A percentile compares a stretch with the other conserved stretches of the same genome.
phyloP scores from a whole-genome alignment of 768 basidiomycete genomes.

The button mushroom (Agaricus bisporus) region DNA sequence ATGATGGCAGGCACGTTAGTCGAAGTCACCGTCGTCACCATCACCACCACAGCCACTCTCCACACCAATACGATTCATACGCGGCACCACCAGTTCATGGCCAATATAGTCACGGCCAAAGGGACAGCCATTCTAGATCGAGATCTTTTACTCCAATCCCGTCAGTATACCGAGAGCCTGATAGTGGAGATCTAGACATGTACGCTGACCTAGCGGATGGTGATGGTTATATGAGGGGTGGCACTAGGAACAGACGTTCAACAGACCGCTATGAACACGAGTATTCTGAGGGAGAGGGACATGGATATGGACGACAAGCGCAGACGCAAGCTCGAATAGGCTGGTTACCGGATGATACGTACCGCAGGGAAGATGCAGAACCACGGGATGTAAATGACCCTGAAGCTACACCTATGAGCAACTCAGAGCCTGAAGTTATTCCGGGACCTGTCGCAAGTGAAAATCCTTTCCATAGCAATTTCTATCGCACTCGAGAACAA shows the following conservation, averaged over 20 bases:
- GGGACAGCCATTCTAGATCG: slow-evolving; percentile 12
- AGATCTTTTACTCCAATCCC: slow-evolving; percentile 28
- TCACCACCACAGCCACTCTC: neutral
- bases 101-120: neutral
- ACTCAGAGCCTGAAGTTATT: slow-evolving; percentile 3
- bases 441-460: slow-evolving; percentile 1
- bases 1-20: neutral
- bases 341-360: neutral
- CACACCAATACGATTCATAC: slow-evolving; percentile 6
- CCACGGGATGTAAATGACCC: neutral
- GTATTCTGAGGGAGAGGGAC: neutral
- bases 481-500: slow-evolving; percentile 1
- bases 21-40: slow-evolving; percentile 4
- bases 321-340: slow-evolving; percentile 1
- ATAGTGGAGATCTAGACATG: slow-evolving; percentile 7
- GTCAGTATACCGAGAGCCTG: slow-evolving; percentile 26
- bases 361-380: neutral
- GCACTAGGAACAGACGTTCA: slow-evolving; percentile 4
- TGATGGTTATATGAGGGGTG: neutral
- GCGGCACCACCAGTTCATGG: neutral
- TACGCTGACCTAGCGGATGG: neutral
- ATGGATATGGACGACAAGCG: neutral
- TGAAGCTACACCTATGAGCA: neutral
- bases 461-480: neutral
- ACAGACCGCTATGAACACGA: slow-evolving; percentile 1